Percentiles rank a stretch among this genome's conserved stretches.
These are phyloP conservation scores for Hypoxylon trugodes DNA, from an alignment of 495 filamentous ascomycete genomes.

Conservation along the genomic window DNA sequence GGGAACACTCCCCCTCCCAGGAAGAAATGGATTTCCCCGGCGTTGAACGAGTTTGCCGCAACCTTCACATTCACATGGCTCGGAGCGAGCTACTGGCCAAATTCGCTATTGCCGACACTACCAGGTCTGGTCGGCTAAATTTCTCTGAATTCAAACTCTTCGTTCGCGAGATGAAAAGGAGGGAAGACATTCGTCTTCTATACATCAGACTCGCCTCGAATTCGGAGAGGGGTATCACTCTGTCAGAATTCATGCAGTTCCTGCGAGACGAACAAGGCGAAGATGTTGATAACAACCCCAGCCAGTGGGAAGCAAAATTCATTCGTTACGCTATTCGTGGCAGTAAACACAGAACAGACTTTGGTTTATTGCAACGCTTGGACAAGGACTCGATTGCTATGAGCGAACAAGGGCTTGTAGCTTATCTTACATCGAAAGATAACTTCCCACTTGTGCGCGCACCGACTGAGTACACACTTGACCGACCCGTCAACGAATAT, in stretches of 20 bases:
- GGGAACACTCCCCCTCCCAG: conserved; percentile 63
- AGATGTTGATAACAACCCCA: conserved; percentile 70
- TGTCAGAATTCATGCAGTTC: conserved; percentile 78
- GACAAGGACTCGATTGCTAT: conserved; percentile 64
- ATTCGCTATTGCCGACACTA: conserved; percentile 77
- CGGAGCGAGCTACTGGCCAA: conserved; percentile 75
- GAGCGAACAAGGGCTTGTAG: conserved; percentile 75
- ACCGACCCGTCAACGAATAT: conserved; percentile 93
- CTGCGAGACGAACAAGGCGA: conserved; percentile 77
- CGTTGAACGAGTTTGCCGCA: conserved; percentile 83
- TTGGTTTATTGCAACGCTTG: conserved; percentile 50
- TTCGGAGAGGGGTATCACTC: conserved; percentile 67
- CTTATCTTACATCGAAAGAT: conserved; percentile 76
- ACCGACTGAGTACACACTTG: conserved; percentile 66
- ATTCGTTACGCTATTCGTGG: conserved; percentile 56
- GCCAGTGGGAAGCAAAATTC: conserved; percentile 74
- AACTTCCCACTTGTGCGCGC: conserved; percentile 69
- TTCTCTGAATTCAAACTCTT: conserved; percentile 84
- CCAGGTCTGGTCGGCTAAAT: conserved; percentile 67
- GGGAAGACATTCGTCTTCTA: conserved; percentile 79
- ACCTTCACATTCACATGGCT: conserved; percentile 87
- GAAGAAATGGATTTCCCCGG: conserved; percentile 77
- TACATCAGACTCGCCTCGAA: conserved; percentile 65
- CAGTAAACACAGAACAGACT: conserved; percentile 61
- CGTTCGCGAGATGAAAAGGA: conserved; percentile 79